phyloP scores from a whole-genome alignment of 371 early-diverging fungal species.

The Apophysomyces sp. region DNA sequence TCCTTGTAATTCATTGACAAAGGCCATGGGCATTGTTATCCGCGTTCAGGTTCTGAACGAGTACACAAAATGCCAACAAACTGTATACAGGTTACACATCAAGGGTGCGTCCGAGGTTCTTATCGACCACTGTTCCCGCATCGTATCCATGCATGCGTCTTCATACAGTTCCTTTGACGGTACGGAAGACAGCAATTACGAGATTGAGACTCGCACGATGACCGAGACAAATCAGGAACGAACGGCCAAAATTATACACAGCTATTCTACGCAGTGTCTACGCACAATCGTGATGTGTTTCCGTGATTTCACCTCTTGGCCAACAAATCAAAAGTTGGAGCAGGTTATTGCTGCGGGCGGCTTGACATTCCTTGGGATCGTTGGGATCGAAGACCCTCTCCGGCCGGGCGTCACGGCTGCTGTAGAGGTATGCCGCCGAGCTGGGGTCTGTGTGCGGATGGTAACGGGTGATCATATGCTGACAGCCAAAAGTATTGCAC shows the following conservation, averaged over 20 bases:
- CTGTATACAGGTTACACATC: conserved; percentile 61
- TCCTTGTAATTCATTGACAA: conserved; percentile 84
- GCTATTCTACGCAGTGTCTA: conserved; percentile 64
- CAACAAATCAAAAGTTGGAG: conserved; percentile 44
- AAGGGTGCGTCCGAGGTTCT: conserved; percentile 91
- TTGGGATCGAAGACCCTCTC: conserved; percentile 79
- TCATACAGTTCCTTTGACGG: conserved; percentile 13
- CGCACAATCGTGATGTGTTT: conserved; percentile 74
- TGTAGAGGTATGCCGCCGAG: conserved; percentile 62
- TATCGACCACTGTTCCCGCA: conserved; percentile 32
- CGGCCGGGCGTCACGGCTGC: conserved; percentile 70
- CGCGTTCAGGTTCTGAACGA: conserved; percentile 32
- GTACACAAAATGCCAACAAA: conserved; percentile 17
- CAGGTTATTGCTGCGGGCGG: conserved; percentile 40
- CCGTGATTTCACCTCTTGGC: conserved; percentile 63
- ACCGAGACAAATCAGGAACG: conserved; percentile 40
- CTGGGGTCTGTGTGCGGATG: conserved; percentile 84
- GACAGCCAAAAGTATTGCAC: conserved; percentile 76
- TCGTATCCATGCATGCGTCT: conserved; percentile 42
- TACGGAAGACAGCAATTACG: conserved; percentile 20
- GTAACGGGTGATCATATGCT: conserved; percentile 81
- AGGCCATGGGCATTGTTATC: conserved; percentile 86
- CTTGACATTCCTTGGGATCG: conserved; percentile 56
- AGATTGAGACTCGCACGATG: conserved; percentile 50
- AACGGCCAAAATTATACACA: conserved; percentile 55